These are phyloP conservation scores for Melocanna baccifera DNA, from an alignment of 176 grass and related monocot genomes.

Conservation along the genomic window DNA sequence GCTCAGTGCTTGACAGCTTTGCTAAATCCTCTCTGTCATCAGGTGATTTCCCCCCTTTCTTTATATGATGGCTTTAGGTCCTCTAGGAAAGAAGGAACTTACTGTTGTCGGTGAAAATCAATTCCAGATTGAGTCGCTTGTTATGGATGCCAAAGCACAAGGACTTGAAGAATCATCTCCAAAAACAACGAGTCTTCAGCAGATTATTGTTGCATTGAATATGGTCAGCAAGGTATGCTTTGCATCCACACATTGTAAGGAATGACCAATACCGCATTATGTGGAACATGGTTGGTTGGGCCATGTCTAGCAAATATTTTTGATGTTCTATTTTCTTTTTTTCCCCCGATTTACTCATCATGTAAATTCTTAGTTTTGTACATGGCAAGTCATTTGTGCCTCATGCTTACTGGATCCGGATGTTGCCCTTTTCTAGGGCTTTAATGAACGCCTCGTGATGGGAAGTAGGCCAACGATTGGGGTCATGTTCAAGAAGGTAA, in stretches of 20 bases:
- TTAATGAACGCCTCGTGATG: slow-evolving; percentile 86
- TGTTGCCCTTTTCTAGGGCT: slow-evolving; percentile 59
- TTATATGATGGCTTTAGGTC: slow-evolving; percentile 11
- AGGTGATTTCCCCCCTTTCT: slow-evolving; percentile 45
- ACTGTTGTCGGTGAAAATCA: slow-evolving; percentile 27
- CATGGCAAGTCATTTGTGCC: neutral
- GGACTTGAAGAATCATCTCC: slow-evolving; percentile 63
- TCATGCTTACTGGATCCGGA: slow-evolving; percentile 20
- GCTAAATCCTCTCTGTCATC: slow-evolving; percentile 77
- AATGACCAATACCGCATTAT: slow-evolving; percentile 9
- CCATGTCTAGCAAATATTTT: neutral
- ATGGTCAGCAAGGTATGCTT: slow-evolving; percentile 88
- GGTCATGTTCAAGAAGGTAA: slow-evolving; percentile 87
- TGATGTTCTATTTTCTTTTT: neutral
- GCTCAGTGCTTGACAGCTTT: slow-evolving; percentile 73
- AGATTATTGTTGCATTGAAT: slow-evolving; percentile 89
- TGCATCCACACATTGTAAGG: neutral
- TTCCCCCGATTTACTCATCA: neutral
- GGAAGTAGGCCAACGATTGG: slow-evolving; percentile 72
- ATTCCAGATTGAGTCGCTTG: slow-evolving; percentile 66
- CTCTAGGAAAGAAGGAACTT: neutral
- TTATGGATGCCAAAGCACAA: slow-evolving; percentile 68
- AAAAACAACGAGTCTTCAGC: slow-evolving; percentile 55
- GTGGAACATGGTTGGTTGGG: neutral
- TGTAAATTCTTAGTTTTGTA: slow-evolving; percentile 20